Percentiles rank a stretch among this genome's conserved stretches.
Evolutionary conservation across 306 rosid genomes (phyloP).

Genomic region (Inga oerstediana): DNA sequence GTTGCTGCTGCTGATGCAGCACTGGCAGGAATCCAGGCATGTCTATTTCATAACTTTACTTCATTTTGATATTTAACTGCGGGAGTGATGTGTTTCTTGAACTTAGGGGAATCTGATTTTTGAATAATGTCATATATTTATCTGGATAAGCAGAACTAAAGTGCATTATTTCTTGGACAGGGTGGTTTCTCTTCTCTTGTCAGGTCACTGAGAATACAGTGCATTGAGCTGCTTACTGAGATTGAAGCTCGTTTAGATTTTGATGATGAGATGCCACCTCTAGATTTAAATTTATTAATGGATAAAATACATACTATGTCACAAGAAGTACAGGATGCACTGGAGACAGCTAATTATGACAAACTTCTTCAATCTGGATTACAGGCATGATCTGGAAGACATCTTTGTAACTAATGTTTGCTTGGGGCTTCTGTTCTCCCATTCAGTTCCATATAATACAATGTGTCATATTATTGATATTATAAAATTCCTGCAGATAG

Average conservation of each 20-base stretch:
- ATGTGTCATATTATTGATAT: conserved; percentile 12
- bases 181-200: conserved; percentile 94
- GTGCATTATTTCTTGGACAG: conserved; percentile 44
- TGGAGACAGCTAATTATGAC: conserved; percentile 91
- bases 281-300: conserved; percentile 63
- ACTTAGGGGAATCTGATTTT: conserved; percentile 10
- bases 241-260: conserved; percentile 97
- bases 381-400: conserved; percentile 56
- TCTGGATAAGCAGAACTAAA: conserved; percentile 20
- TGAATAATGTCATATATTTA: conserved; percentile 1
- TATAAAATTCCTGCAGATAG: conserved; percentile 65
- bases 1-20: conserved; percentile 96
- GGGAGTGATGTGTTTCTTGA: conserved; percentile 2
- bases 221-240: conserved; percentile 91
- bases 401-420: conserved; percentile 14
- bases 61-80: background rate
- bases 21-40: conserved; percentile 89
- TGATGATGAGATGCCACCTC: conserved; percentile 93
- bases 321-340: conserved; percentile 74
- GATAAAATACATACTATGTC: conserved; percentile 66
- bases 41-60: conserved; percentile 20
- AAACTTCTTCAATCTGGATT: conserved; percentile 96
- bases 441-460: background rate
- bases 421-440: background rate
- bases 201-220: conserved; percentile 63